These are phyloP conservation scores for Leccinum solheimii DNA, from an alignment of 1,284 basidiomycete species.

Conservation along the genomic window DNA sequence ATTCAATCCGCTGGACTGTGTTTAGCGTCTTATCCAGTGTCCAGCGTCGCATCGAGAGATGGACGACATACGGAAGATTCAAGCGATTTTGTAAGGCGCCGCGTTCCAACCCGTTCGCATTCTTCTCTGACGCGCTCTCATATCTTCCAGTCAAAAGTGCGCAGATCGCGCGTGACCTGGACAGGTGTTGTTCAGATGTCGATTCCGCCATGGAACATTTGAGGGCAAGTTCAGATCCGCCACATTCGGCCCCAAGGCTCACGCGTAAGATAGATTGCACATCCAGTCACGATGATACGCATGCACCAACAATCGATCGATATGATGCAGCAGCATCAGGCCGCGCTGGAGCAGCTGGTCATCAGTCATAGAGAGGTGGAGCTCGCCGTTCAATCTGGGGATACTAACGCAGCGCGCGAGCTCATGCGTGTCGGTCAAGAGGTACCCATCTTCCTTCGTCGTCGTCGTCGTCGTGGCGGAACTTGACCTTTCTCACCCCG, in stretches of 20 bases:
- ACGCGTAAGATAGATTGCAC: constrained; percentile 35
- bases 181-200: constrained; percentile 43
- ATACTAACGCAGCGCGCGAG: constrained; percentile 38
- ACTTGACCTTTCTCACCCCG: not conserved
- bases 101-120: not conserved
- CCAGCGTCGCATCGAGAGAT: constrained; percentile 37
- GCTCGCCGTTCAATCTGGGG: constrained; percentile 40
- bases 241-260: not conserved
- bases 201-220: constrained; percentile 42
- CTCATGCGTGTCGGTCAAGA: constrained; percentile 54
- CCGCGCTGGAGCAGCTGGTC: constrained; percentile 38
- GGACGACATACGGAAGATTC: constrained; percentile 39
- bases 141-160: constrained; percentile 41
- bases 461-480: not conserved
- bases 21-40: constrained; percentile 43
- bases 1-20: not conserved
- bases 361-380: constrained; percentile 40
- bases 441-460: constrained; percentile 28
- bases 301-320: constrained; percentile 40
- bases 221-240: constrained; percentile 33
- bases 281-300: constrained; percentile 34
- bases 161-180: constrained; percentile 47
- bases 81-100: constrained; percentile 39
- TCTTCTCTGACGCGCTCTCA: constrained; percentile 2
- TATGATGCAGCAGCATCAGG: constrained; percentile 34